Evolutionary conservation across 495 filamentous ascomycete genomes (phyloP), one percentile per base, ranked within the genome.

Genomic region (Penicillium arizonense): DNA sequence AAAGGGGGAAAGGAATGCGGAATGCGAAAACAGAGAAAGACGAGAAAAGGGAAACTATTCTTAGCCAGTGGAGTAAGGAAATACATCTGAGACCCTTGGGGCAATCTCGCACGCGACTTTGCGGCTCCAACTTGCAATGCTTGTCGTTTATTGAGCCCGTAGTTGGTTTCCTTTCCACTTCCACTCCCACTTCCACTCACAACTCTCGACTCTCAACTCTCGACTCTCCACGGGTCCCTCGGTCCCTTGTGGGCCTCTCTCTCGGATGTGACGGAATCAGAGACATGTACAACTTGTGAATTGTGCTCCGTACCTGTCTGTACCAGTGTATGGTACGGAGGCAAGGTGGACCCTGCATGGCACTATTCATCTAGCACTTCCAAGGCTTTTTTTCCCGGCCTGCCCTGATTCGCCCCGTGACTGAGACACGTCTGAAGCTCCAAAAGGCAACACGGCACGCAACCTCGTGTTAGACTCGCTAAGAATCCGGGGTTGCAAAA

Each of bases 301-400:
- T 10, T 6, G 24, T 35, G 30, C 5, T 10, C 13, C 14, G 13
- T 32, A 30, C 13, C 9, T 21, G 28, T 18, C 14, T 23, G 34
- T n/a, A 32, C 1, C 26, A 18, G 18, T 33, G 42, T 30, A 39
- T 10, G 18, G 45, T 14, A 43, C 23, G 9, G 23, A 26, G 23
- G 12, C 47, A 24, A 35, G n/a, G 50, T 52, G 50, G 50, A 52
- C 50, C 50, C 50, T 52, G 50, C 14, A 44, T 44, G 4, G 11
- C n/a, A 28, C 38, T 43, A 42, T 48, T 32, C 42, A 16, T 44
- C 28, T 10, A 26, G 14, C 11, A 10, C 12, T 12, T 44, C 23
- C 26, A 10, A 28, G 28, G 28, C 28, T 30, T 30, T 30, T 30
- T 30, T 9, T 30, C 28, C 28, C 7, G 9, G 28, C 28, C 5